Percentiles rank a stretch among this genome's conserved stretches.
Conservation (phyloP, 2,329 filamentous ascomycete genomes). For the Nemania bipapillata region DNA sequence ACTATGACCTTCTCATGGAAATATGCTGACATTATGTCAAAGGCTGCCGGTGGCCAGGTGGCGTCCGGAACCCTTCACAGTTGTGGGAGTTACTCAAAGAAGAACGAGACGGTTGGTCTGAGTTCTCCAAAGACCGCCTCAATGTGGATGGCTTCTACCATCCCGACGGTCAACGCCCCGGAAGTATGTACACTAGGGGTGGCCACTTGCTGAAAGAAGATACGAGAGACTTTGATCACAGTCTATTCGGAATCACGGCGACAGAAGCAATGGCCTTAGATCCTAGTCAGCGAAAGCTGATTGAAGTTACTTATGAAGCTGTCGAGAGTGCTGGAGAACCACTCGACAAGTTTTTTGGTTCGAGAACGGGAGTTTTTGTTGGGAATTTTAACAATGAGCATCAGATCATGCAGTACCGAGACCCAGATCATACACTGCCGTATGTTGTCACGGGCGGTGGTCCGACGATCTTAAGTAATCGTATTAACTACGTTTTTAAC, state of each 20-base stretch:
- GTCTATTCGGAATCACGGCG: slow-evolving; percentile 48
- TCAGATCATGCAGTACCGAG: slow-evolving; percentile 31
- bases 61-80: slow-evolving; percentile 17
- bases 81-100: slow-evolving; percentile 33
- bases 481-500: slow-evolving; percentile 49
- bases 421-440: slow-evolving; percentile 30
- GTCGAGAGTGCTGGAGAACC: slow-evolving; percentile 40
- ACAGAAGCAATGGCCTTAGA: slow-evolving; percentile 48
- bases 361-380: slow-evolving; percentile 48
- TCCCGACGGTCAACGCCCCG: slow-evolving; percentile 23
- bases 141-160: slow-evolving; percentile 27
- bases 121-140: slow-evolving; percentile 21
- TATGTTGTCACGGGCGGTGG: slow-evolving; percentile 33
- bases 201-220: slow-evolving; percentile 45
- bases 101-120: slow-evolving; percentile 22
- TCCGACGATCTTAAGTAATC: slow-evolving; percentile 35
- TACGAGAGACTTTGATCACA: slow-evolving; percentile 42
- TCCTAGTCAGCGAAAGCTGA: slow-evolving; percentile 48
- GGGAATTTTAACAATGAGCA: slow-evolving; percentile 45
- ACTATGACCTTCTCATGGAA: not conserved
- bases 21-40: not conserved
- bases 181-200: slow-evolving; percentile 29
- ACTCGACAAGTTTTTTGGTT: slow-evolving; percentile 31
- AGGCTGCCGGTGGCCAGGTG: slow-evolving; percentile 37
- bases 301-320: slow-evolving; percentile 53